These are phyloP conservation scores for Nicotiana sylvestris DNA, from an alignment of 257 asterid species.

Conservation along the genomic window DNA sequence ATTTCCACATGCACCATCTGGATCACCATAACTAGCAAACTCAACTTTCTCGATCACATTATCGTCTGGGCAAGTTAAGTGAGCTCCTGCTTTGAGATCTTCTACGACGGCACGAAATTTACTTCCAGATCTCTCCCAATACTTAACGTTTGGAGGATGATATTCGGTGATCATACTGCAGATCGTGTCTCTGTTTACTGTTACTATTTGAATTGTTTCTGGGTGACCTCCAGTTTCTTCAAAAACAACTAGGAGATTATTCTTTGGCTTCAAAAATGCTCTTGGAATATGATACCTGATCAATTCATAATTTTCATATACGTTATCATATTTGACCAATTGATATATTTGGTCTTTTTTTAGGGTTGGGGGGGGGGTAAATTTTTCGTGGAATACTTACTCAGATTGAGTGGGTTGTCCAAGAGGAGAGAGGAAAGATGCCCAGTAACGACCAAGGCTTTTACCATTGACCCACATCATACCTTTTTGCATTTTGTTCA, in stretches of 20 bases:
- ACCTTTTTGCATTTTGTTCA: slow-evolving; percentile 78
- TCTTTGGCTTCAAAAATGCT: slow-evolving; percentile 57
- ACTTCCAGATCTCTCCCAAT: slow-evolving; percentile 47
- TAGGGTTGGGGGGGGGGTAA: no score
- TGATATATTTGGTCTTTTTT: not conserved
- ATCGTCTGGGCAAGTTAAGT: slow-evolving; percentile 51
- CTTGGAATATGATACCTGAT: slow-evolving; percentile 84
- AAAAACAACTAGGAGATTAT: slow-evolving; percentile 54
- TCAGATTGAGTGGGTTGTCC: slow-evolving; percentile 76
- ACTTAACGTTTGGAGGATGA: slow-evolving; percentile 42
- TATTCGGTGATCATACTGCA: slow-evolving; percentile 59
- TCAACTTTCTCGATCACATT: slow-evolving; percentile 46
- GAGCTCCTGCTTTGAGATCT: slow-evolving; percentile 43
- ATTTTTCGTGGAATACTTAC: slow-evolving; percentile 29
- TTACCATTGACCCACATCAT: slow-evolving; percentile 83
- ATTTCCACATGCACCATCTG: slow-evolving; percentile 70
- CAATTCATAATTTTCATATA: not conserved
- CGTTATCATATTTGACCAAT: no score
- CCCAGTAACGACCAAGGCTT: slow-evolving; percentile 89
- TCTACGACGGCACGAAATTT: slow-evolving; percentile 28
- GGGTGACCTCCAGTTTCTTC: slow-evolving; percentile 86
- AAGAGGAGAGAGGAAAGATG: slow-evolving; percentile 62
- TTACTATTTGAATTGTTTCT: slow-evolving; percentile 32
- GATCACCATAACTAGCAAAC: slow-evolving; percentile 59
- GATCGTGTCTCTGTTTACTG: slow-evolving; percentile 75